Evolutionary conservation across 441 rosid genomes (phyloP), one percentile per base, ranked within the genome.

Genomic region (Flueggea neowawraea): DNA sequence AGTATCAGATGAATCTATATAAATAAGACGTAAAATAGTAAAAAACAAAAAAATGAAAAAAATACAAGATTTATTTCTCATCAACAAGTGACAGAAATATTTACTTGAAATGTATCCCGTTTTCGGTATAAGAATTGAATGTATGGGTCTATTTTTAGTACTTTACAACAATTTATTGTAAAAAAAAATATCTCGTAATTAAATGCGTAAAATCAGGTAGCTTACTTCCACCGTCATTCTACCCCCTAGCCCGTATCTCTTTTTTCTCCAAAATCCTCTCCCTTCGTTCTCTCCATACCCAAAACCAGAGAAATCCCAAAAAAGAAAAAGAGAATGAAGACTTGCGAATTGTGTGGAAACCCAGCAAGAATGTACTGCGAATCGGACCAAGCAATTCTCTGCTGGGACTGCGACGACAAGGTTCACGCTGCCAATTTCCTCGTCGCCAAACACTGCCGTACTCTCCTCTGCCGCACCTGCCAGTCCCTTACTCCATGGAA

Each of bases 341-440:
- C 70, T 50, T 93, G 98, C 54, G 96, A 84, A 78, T 79, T 93
- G 15, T 93, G 98, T 69, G 78, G 73, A 53, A 70, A 59, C 32
- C 80, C 59, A 14, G 95, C 96, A 2, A 80, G 72, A 71, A 76
- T 85, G 62, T 85, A 78, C 68, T 93, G 98, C 60, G 97, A 93
- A 66, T 88, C 97, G 22, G 97, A 93, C 76, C 77, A 86, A 48
- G 98, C 98, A 7, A 76, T 84, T 71, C 73, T 93, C 16, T 93
- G 98, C 58, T 90, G 94, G 92, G 83, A 78, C 55, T 92, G 98
- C 71, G 96, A 92, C 59, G 86, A 74, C 61, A 81, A 75, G 50
- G 98, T 93, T 22, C 98, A 93, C 82, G 77, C 84, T 6, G 98
- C 98, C 57, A 93, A 93, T 67, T 90, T 90, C 77, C 88, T 93